These are phyloP conservation scores for Saccharomycopsis fibuligera DNA, from an alignment of 805 yeast species.

Conservation along the genomic window DNA sequence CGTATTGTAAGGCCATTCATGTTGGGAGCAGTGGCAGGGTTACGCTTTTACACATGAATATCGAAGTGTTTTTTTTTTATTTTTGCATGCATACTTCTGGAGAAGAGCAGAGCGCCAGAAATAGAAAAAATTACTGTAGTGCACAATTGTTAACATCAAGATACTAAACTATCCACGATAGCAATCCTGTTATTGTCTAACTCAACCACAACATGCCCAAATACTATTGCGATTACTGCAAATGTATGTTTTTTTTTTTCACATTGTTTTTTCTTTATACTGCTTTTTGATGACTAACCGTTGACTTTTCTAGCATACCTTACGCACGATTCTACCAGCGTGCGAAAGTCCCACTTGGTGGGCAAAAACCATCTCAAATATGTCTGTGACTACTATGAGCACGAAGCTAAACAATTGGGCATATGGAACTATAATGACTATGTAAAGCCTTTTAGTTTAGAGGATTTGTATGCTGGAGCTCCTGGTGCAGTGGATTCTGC, in stretches of 20 bases:
- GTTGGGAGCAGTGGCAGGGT: too few relatives aligned
- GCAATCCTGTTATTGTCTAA: too few relatives aligned
- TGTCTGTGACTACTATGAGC: slow-evolving; percentile 70
- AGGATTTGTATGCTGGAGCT: slow-evolving; percentile 28
- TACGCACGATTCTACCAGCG: slow-evolving; percentile 86
- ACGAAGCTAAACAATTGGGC: slow-evolving; percentile 23
- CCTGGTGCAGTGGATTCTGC: slow-evolving; percentile 2
- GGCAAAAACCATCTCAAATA: slow-evolving; percentile 72
- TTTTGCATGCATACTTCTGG: too few relatives aligned
- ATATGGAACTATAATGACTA: slow-evolving; percentile 24
- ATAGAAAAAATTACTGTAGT: too few relatives aligned
- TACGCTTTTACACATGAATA: too few relatives aligned
- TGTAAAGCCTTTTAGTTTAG: slow-evolving; percentile 33
- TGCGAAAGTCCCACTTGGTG: slow-evolving; percentile 67
- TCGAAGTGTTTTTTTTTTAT: too few relatives aligned
- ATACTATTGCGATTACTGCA: slow-evolving; percentile 81
- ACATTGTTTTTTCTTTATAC: neutral
- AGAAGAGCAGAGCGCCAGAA: too few relatives aligned
- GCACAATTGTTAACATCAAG: too few relatives aligned
- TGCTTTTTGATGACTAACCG: neutral
- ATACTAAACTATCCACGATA: too few relatives aligned
- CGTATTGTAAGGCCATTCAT: too few relatives aligned
- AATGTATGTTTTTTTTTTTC: slow-evolving; percentile 32
- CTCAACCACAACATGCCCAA: slow-evolving; percentile 58
- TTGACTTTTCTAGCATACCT: slow-evolving; percentile 42